Evolutionary conservation across 2,329 filamentous ascomycete genomes (phyloP), one percentile per base, ranked within the genome.

Genomic region (Penicillium hesseltinei): DNA sequence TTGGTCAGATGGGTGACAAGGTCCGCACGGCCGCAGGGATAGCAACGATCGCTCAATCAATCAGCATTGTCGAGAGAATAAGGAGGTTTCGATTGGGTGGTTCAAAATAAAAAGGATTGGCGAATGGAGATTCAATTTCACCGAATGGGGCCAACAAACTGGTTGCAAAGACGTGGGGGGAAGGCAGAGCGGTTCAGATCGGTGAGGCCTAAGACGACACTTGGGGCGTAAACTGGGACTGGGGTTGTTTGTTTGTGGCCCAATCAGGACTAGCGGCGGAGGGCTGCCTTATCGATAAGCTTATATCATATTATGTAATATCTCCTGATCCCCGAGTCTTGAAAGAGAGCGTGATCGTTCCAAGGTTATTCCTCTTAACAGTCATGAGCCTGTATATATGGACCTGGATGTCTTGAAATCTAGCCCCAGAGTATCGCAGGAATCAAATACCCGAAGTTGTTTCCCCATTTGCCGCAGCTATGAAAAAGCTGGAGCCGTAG

Each of bases 241-340:
- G 60, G 66, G 61, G 69, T 68, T 71, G 73, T 76, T 77, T 76
- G 76, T 73, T 62, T 70, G 64, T 65, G 59, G 25, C 72, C 65
- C 43, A 23, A 71, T 75, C 52, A 36, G 73, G 74, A 56, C 66
- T 75, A 76, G 74, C 60, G 67, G 29, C 21, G 48, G 60, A 45
- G 50, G 42, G 21, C 10, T 31, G 35, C 15, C 63, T 73, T 76
- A 76, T 76, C 74, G 74, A 75, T 76, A 76, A 76, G 73, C 72
- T 74, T 74, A 73, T 71, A 69, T 60, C 51, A 53, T 54, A 40
- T 63, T 62, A 60, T 55, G 54, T 60, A 47, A 60, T 54, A 21
- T 27, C 7, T 19, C 36, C 10, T 33, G 25, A 25, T 23, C 19
- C 19, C 36, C 36, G 19, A 50, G 17, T 50, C 35, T 48, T 11